Conservation (phyloP, 1,139 yeast genomes). For the Meyerozyma guilliermondii region DNA sequence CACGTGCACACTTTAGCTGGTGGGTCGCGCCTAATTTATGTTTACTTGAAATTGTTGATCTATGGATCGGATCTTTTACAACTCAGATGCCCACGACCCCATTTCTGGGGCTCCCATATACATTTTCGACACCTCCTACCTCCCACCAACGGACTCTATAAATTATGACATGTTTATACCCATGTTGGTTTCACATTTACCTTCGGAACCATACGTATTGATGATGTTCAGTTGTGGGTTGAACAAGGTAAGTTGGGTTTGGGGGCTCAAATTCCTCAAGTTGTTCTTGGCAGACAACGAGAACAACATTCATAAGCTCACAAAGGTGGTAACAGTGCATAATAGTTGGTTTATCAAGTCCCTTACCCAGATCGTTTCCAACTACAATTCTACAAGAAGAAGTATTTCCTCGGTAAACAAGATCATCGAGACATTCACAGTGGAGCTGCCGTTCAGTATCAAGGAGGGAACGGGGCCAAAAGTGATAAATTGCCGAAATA, state of each 20-base stretch:
- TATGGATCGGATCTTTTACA: conserved; percentile 55
- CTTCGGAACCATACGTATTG: conserved; percentile 55
- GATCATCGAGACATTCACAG: conserved; percentile 24
- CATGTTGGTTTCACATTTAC: conserved; percentile 40
- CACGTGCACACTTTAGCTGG: not conserved
- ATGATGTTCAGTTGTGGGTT: conserved; percentile 80
- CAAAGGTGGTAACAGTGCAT: conserved; percentile 74
- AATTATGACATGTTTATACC: conserved; percentile 38
- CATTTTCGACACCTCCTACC: conserved; percentile 70
- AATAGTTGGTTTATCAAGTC: conserved; percentile 90
- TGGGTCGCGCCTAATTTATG: not conserved
- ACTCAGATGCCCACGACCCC: conserved; percentile 56
- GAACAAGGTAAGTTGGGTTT: conserved; percentile 63
- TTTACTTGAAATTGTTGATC: not conserved
- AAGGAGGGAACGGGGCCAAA: conserved; percentile 13
- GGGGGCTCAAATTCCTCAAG: conserved; percentile 74
- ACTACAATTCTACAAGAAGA: conserved; percentile 34
- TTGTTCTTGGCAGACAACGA: conserved; percentile 51
- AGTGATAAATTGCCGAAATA: conserved; percentile 47
- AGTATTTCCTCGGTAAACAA: conserved; percentile 25
- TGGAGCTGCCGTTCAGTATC: conserved; percentile 25
- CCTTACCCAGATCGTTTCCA: conserved; percentile 66
- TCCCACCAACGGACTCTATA: conserved; percentile 52
- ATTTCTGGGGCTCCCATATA: conserved; percentile 59
- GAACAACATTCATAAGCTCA: conserved; percentile 44